phyloP scores from a whole-genome alignment of 352 stramenopile genomes.

The Phytophthora syringae region DNA sequence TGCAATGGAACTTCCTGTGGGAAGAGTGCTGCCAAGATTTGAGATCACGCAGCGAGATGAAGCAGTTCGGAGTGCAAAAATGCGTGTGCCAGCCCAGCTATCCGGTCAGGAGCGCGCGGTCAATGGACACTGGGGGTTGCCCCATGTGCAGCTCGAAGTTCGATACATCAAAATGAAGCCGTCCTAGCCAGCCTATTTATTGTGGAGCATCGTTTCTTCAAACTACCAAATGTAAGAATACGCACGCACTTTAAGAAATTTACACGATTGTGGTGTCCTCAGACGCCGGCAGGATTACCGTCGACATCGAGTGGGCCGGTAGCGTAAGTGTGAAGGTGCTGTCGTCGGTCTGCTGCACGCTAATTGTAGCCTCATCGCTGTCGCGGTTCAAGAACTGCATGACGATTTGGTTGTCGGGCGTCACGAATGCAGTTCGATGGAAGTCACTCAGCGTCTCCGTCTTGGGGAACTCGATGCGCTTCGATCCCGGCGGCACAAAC shows the following conservation, averaged over 20 bases:
- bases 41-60: neutral
- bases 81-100: too few relatives aligned
- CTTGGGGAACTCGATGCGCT: conserved; percentile 45
- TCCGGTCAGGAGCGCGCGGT: too few relatives aligned
- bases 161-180: too few relatives aligned
- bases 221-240: neutral
- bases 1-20: conserved; percentile 10
- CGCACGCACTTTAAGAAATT: conserved; percentile 1
- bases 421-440: conserved; percentile 45
- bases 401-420: conserved; percentile 49
- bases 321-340: conserved; percentile 22
- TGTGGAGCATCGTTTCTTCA: too few relatives aligned
- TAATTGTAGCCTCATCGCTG: conserved; percentile 29
- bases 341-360: conserved; percentile 29
- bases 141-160: too few relatives aligned
- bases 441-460: conserved; percentile 39
- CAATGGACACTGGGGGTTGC: too few relatives aligned
- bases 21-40: conserved; percentile 2
- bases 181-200: too few relatives aligned
- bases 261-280: conserved; percentile 25
- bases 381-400: conserved; percentile 51
- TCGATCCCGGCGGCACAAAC: conserved; percentile 58
- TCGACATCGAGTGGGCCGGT: conserved; percentile 16
- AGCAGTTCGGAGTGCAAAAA: too few relatives aligned
- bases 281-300: conserved; percentile 27